Evolutionary conservation across 805 yeast species (phyloP).

Genomic region (Saturnispora kantuleensis): DNA sequence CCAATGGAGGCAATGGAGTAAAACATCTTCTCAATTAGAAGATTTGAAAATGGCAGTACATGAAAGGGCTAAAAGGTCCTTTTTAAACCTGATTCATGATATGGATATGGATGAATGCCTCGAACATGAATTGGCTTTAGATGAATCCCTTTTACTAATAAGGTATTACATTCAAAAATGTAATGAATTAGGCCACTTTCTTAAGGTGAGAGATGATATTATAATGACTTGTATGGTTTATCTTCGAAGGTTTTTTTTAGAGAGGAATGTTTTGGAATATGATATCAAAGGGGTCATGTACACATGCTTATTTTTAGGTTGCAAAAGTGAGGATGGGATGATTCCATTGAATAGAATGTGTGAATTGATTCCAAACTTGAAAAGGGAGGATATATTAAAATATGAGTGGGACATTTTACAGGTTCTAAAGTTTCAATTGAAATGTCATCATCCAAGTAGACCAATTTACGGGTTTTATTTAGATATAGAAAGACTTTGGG

Average conservation of each 20-base stretch:
- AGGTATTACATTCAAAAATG: slow-evolving; percentile 65
- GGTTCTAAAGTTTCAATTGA: slow-evolving; percentile 65
- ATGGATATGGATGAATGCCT: slow-evolving; percentile 18
- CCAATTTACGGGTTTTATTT: slow-evolving; percentile 92
- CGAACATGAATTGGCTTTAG: slow-evolving; percentile 38
- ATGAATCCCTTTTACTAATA: slow-evolving; percentile 65
- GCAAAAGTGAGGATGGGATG: slow-evolving; percentile 87
- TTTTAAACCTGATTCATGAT: slow-evolving; percentile 15
- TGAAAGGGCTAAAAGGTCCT: slow-evolving; percentile 35
- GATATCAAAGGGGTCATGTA: slow-evolving; percentile 78
- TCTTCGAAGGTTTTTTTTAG: slow-evolving; percentile 69
- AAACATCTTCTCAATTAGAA: slow-evolving; percentile 46
- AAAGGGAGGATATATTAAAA: slow-evolving; percentile 57
- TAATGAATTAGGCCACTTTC: slow-evolving; percentile 56
- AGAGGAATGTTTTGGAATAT: slow-evolving; percentile 73
- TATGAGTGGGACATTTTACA: slow-evolving; percentile 72
- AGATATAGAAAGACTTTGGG: slow-evolving; percentile 67
- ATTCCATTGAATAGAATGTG: slow-evolving; percentile 77
- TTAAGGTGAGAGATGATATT: slow-evolving; percentile 82
- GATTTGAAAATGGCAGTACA: slow-evolving; percentile 42
- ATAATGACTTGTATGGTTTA: slow-evolving; percentile 79
- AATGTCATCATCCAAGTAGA: slow-evolving; percentile 81
- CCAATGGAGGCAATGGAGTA: slow-evolving; percentile 84
- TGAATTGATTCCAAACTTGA: slow-evolving; percentile 55
- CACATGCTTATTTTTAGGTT: slow-evolving; percentile 81